Evolutionary conservation across 176 grass and related monocot species (phyloP), one percentile per base, ranked within the genome.

Genomic region (Musa schizocarpa): DNA sequence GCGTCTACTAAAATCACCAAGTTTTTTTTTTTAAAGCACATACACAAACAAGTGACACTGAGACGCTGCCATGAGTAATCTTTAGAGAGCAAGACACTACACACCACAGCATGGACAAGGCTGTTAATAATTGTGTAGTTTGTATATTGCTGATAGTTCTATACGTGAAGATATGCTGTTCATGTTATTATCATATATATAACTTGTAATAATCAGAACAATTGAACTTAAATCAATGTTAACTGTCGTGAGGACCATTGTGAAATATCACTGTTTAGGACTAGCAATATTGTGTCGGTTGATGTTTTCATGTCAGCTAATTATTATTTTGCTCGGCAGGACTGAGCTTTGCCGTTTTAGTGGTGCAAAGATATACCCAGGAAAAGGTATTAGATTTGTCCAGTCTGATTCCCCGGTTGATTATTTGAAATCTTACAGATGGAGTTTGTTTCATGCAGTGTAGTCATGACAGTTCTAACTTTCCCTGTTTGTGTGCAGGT

Each of bases 311-410:
- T 61, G 14, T 61, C 14, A 61, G 17, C 8, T 72, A 24, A 55
- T 54, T 4, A 11, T 27, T 73, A 20, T 24, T 73, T 52, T 52
- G 52, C 1, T 27, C 3, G 16, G 22, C 50, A 73, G 50, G 71
- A 73, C 71, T 11, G 20, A 73, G 13, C 50, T 73, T 73, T 73
- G 71, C 9, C 52, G 20, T 54, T 73, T 73, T 26, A 73, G 71
- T 54, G 71, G 52, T 73, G 52, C 71, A 26, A 73, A 73, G 21
- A 73, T 73, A 54, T 73, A 55, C 52, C 71, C 11, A 16, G 71
- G 71, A 54, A 73, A 73, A 52, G 71, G 71, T 11, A 55, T 73
- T 20, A 55, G 22, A 54, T 73, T 73, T 54, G 5, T 73, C 21
- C 11, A 52, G 11, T 55, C 71, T 9, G 71, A 73, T 11, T 73